Evolutionary conservation across 2,329 filamentous ascomycete species (phyloP).

Genomic region (Aureobasidium lini): DNA sequence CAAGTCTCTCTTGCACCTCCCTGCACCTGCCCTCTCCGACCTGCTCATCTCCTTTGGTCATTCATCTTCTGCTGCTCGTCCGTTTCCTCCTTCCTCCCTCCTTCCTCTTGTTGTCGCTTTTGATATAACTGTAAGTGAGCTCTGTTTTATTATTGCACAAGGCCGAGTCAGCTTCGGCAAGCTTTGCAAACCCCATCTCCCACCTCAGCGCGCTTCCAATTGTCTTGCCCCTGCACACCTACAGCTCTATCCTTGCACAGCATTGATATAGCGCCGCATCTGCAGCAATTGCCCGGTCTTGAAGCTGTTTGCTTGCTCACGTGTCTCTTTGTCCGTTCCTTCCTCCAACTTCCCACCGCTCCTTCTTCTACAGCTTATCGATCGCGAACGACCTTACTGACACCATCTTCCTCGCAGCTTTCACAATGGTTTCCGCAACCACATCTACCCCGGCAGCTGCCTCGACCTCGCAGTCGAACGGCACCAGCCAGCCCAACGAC

Average conservation of each 20-base stretch:
- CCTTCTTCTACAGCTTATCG: background rate
- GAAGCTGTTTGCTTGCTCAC: background rate
- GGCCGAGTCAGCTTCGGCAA: constrained; percentile 12
- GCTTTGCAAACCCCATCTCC: constrained; percentile 4
- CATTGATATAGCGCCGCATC: background rate
- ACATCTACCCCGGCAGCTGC: constrained; percentile 20
- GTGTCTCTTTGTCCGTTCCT: constrained; percentile 4
- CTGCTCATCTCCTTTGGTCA: constrained; percentile 6
- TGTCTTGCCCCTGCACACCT: constrained; percentile 1
- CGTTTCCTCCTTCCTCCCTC: constrained; percentile 8
- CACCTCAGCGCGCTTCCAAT: constrained; percentile 1
- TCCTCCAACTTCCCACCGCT: background rate
- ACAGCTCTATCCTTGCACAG: constrained; percentile 2
- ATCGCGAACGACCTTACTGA: background rate
- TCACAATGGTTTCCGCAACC: constrained; percentile 33
- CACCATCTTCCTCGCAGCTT: constrained; percentile 17
- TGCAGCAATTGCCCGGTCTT: background rate
- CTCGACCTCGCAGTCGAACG: constrained; percentile 20
- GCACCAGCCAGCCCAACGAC: constrained; percentile 61
- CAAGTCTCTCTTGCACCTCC: background rate
- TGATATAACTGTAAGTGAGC: constrained; percentile 12
- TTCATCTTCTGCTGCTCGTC: constrained; percentile 15
- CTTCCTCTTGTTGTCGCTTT: constrained; percentile 10
- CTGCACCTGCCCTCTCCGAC: background rate
- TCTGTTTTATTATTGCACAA: background rate